Evolutionary conservation across 768 basidiomycete genomes (phyloP).

Genomic region (Atractiella rhizophila): DNA sequence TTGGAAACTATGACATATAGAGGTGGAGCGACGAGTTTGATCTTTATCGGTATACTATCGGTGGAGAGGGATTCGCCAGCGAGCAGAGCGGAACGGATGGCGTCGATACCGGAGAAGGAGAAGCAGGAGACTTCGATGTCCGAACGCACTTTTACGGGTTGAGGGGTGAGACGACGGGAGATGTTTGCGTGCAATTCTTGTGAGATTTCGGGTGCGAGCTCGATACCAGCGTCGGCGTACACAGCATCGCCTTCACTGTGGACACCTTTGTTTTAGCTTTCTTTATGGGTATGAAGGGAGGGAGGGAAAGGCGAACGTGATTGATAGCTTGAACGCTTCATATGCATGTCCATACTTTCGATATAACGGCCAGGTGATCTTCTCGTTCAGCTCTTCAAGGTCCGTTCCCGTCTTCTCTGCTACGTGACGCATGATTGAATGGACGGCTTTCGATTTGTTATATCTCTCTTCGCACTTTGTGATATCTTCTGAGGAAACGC

Average conservation of each 20-base stretch:
- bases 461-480: constrained; percentile 96
- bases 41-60: constrained; percentile 83
- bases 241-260: constrained; percentile 48
- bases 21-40: constrained; percentile 85
- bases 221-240: constrained; percentile 42
- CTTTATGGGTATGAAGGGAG: neutral
- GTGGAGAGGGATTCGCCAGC: constrained; percentile 66
- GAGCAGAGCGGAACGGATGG: constrained; percentile 71
- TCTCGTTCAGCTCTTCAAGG: constrained; percentile 65
- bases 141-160: constrained; percentile 93
- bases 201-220: constrained; percentile 32
- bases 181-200: constrained; percentile 52
- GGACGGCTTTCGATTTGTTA: constrained; percentile 92
- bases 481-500: constrained; percentile 93
- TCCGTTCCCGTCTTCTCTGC: constrained; percentile 24
- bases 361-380: constrained; percentile 77
- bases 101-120: constrained; percentile 80
- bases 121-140: constrained; percentile 96
- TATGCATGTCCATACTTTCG: constrained; percentile 82
- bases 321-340: constrained; percentile 90
- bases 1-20: constrained; percentile 88
- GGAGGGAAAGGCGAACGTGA: constrained; percentile 37
- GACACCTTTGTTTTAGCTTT: neutral
- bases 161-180: constrained; percentile 80
- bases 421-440: constrained; percentile 26